Base-by-base conservation (phyloP, 2,329 filamentous ascomycete species). In the Arthrobotrys pseudoclavata region DNA sequence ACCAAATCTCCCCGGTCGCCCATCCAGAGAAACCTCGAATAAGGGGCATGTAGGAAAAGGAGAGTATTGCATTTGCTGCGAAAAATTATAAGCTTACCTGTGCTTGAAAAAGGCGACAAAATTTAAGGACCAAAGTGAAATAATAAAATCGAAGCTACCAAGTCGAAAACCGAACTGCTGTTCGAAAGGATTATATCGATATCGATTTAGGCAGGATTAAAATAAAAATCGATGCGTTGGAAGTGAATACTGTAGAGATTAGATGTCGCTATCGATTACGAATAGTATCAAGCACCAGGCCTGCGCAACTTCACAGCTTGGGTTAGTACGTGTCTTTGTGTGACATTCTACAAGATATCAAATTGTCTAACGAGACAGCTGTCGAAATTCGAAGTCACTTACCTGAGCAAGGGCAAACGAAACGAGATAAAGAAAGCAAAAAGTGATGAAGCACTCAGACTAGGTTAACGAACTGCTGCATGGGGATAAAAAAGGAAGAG, bases 241-340 rank as follows among this genome's bases (percentile, higher is more conserved):
- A 47, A 20, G 15, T 34, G 24, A 34, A n/a, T 48, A 47, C 42
- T 48, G 42, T 31, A 10, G 57, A 26, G 34, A 62, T 62, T 26
- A 63, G 26, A 48, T 48, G 24, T 42, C 47, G 57, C 52, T 71
- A 52, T 64, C 57, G 48, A 71, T 62, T 61, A 61, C 29, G 68
- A 71, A 71, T 55, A 63, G 34, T 55, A 64, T 57, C 48, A 63
- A 72, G 69, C 69, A 66, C 69, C 69, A 61, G 69, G 69, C 69
- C 61, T 72, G 29, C 9, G 22, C 10, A 60, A 60, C 48, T 37
- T 34, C 47, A 57, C 15, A 20, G 22, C n/a, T 12, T 18, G 45
- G 6, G 48, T 71, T 45, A 71, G 57, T 64, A 57, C n/a, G 13
- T 50, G 67, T 37, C 50, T 29, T 10, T 42, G 62, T 74, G 26